phyloP scores from a whole-genome alignment of 2,329 filamentous ascomycete genomes.

The Penicillium occitanis region DNA sequence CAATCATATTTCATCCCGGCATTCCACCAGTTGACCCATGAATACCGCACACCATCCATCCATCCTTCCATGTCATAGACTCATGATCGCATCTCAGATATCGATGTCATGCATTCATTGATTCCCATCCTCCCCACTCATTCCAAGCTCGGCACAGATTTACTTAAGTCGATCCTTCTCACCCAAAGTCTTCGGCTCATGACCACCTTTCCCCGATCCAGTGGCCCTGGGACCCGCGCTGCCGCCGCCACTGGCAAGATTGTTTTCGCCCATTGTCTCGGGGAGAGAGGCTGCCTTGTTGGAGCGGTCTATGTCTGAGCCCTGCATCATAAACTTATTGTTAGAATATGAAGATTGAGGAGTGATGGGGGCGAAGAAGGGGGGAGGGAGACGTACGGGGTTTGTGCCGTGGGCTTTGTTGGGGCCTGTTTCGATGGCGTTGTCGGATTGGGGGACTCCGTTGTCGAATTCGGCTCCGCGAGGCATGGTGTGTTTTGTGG shows the following conservation, averaged over 20 bases:
- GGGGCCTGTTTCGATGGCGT: constrained; percentile 35
- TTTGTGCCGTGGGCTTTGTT: constrained; percentile 39
- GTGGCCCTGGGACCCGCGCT: constrained; percentile 26
- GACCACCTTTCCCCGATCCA: constrained; percentile 40
- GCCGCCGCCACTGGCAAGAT: constrained; percentile 27
- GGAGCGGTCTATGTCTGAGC: constrained; percentile 31
- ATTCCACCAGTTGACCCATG: neutral
- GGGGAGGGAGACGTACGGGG: constrained; percentile 16
- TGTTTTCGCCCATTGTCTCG: constrained; percentile 32
- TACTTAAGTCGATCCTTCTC: constrained; percentile 24
- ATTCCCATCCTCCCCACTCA: neutral
- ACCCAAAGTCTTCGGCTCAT: constrained; percentile 36
- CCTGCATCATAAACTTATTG: neutral
- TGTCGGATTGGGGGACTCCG: constrained; percentile 40
- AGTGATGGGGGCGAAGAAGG: neutral
- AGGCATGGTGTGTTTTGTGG: constrained; percentile 34
- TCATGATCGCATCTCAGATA: neutral
- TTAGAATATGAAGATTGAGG: neutral
- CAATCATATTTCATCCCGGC: neutral
- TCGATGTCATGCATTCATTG: neutral
- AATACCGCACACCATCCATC: neutral
- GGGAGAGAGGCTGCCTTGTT: constrained; percentile 38
- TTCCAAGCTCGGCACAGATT: no score
- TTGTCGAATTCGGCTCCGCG: constrained; percentile 44
- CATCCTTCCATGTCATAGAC: neutral